Percentiles rank a stretch among this genome's conserved stretches.
These are phyloP conservation scores for Takakia lepidozioides DNA, from an alignment of 225 moss, liverwort and hornwort species.

Conservation along the genomic window DNA sequence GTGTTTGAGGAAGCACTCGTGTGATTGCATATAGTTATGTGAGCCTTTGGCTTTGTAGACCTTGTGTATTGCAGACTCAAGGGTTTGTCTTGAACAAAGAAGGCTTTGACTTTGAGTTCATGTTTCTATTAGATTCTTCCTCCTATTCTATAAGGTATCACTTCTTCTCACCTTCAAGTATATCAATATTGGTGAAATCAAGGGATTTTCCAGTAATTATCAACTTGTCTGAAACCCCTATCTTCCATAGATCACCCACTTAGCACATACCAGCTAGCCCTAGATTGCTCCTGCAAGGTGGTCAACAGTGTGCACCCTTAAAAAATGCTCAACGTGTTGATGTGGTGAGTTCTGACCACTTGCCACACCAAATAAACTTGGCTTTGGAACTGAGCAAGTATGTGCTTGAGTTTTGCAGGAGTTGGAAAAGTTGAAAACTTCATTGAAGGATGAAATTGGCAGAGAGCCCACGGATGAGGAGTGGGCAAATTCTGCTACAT, in stretches of 20 bases:
- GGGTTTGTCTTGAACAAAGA: no score
- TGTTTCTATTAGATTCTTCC: no score
- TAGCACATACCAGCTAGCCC: no score
- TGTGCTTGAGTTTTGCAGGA: slow-evolving; percentile 24
- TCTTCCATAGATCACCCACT: no score
- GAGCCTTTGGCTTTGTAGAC: not conserved
- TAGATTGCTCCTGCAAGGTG: not conserved
- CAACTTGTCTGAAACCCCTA: no score
- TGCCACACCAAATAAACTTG: no score
- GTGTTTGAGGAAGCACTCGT: not conserved
- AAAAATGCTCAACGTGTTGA: not conserved
- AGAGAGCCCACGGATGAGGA: slow-evolving; percentile 66
- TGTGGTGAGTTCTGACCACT: not conserved
- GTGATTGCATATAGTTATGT: not conserved
- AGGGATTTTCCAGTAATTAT: no score
- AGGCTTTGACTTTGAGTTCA: no score
- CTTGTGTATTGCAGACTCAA: not conserved
- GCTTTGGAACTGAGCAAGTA: no score
- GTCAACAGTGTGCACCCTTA: not conserved
- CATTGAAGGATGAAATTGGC: slow-evolving; percentile 29
- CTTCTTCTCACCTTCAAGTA: no score
- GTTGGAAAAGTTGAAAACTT: slow-evolving; percentile 32
- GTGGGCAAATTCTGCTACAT: slow-evolving; percentile 58
- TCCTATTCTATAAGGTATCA: no score
- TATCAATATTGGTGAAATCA: no score